Conservation (phyloP, 1,139 yeast genomes). For the Williopsis jadinii region DNA sequence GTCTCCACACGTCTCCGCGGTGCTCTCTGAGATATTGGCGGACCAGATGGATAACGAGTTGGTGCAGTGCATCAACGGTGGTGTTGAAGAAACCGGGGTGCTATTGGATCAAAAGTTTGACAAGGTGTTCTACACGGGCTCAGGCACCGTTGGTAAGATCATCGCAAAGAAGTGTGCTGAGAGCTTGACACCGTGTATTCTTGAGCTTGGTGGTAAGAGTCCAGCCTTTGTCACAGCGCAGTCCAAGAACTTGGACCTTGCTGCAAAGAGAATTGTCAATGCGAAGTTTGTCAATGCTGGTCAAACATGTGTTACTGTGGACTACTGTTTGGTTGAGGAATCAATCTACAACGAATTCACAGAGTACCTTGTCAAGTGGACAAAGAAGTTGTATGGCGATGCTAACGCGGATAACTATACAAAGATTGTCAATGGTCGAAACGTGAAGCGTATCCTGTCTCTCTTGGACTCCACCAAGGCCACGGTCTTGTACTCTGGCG, state of each 20-base stretch:
- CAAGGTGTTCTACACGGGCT: slow-evolving; percentile 85
- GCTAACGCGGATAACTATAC: slow-evolving; percentile 38
- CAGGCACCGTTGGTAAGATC: slow-evolving; percentile 66
- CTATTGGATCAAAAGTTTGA: slow-evolving; percentile 65
- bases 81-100: slow-evolving; percentile 59
- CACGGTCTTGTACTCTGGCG: slow-evolving; percentile 46
- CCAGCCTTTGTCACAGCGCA: slow-evolving; percentile 66
- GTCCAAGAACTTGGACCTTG: slow-evolving; percentile 37
- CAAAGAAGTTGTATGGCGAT: slow-evolving; percentile 42
- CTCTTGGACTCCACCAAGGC: slow-evolving; percentile 54
- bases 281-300: slow-evolving; percentile 81
- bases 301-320: slow-evolving; percentile 88
- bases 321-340: slow-evolving; percentile 65
- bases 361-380: slow-evolving; percentile 31
- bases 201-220: slow-evolving; percentile 93
- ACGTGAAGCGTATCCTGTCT: slow-evolving; percentile 44
- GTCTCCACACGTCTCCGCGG: slow-evolving; percentile 55
- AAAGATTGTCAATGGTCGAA: slow-evolving; percentile 56
- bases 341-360: slow-evolving; percentile 49
- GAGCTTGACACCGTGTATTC: slow-evolving; percentile 67
- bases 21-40: slow-evolving; percentile 49
- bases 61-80: slow-evolving; percentile 68
- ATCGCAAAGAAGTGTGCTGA: slow-evolving; percentile 81
- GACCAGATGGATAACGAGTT: slow-evolving; percentile 45
- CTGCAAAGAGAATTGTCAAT: slow-evolving; percentile 71